phyloP scores from a whole-genome alignment of 129 eudicot genomes.

The Saussurea involucrata region DNA sequence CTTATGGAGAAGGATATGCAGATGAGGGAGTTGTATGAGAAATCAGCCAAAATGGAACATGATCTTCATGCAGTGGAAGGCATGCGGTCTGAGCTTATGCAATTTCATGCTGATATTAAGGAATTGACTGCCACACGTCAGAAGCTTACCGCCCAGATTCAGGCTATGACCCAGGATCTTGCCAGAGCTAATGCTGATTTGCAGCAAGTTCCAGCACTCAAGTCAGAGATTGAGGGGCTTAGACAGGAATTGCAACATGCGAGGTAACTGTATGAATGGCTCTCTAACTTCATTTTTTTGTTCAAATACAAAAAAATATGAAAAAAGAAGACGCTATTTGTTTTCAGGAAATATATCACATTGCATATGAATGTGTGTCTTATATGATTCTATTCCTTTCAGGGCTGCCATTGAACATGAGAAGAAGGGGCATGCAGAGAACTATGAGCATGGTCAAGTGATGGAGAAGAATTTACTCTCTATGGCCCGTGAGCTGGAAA shows the following conservation, averaged over 20 bases:
- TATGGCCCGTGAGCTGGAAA: slow-evolving; percentile 93
- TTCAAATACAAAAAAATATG: background rate
- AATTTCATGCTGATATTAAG: slow-evolving; percentile 57
- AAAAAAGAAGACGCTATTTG: background rate
- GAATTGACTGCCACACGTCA: slow-evolving; percentile 71
- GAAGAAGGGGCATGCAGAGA: slow-evolving; percentile 89
- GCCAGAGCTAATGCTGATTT: slow-evolving; percentile 64
- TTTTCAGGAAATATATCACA: slow-evolving; percentile 2
- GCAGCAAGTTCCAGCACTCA: slow-evolving; percentile 76
- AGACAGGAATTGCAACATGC: slow-evolving; percentile 72
- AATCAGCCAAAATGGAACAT: slow-evolving; percentile 77
- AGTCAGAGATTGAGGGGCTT: slow-evolving; percentile 72
- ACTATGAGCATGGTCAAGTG: slow-evolving; percentile 83
- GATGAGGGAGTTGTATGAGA: slow-evolving; percentile 82
- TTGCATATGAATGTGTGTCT: background rate
- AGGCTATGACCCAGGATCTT: slow-evolving; percentile 81
- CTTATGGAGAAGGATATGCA: slow-evolving; percentile 73
- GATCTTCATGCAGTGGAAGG: slow-evolving; percentile 76
- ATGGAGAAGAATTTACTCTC: slow-evolving; percentile 86
- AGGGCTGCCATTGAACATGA: slow-evolving; percentile 94
- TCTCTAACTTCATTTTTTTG: background rate
- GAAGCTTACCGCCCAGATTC: slow-evolving; percentile 68
- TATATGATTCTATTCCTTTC: background rate
- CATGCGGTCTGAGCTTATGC: slow-evolving; percentile 76
- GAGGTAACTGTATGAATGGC: slow-evolving; percentile 38